Percentiles rank a stretch among this genome's conserved stretches.
phyloP scores from a whole-genome alignment of 2,329 filamentous ascomycete genomes.

The Pseudogymnoascus sp. region DNA sequence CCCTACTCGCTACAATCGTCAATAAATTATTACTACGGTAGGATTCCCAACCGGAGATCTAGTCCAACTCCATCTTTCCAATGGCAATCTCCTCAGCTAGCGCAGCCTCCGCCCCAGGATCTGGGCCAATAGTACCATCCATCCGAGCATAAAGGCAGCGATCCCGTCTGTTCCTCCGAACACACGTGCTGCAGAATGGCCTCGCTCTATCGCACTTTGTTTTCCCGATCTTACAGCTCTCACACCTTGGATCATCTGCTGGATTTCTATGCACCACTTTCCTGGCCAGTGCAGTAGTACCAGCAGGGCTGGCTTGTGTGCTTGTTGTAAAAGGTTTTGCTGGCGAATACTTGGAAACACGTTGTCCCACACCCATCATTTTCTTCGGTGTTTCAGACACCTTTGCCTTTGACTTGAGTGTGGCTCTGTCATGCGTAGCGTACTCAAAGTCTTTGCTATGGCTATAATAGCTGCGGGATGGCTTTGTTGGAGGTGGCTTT shows the following conservation, averaged over 20 bases:
- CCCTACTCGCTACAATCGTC: too few species aligned
- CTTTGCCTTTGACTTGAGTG: neutral
- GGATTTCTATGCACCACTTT: neutral
- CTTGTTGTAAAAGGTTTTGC: neutral
- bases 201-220: neutral
- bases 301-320: neutral
- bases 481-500: neutral
- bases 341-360: neutral
- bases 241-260: neutral
- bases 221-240: neutral
- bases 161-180: neutral
- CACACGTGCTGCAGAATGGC: neutral
- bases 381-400: neutral
- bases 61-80: neutral
- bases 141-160: neutral
- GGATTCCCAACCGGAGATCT: neutral
- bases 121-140: neutral
- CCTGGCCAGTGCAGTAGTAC: neutral
- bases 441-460: neutral
- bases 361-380: neutral
- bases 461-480: neutral
- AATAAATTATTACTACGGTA: neutral
- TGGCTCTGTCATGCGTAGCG: neutral
- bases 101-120: neutral
- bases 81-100: neutral